Base-by-base conservation (phyloP, 176 grass and related monocot genomes). In the Poa pratensis region DNA sequence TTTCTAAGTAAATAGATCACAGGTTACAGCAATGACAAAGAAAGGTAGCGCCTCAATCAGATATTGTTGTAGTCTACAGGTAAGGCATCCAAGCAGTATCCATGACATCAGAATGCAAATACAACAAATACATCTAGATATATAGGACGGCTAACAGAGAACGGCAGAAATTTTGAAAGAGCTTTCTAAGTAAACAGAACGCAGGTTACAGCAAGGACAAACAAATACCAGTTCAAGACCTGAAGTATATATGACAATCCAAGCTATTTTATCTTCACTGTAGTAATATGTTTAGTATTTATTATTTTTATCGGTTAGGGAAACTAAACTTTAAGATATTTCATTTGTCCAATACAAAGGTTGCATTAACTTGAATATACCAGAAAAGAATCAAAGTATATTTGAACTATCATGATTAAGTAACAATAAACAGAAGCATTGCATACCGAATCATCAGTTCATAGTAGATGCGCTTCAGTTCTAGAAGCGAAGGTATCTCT, bases 391-490 rank as follows among this genome's bases (percentile, higher is more conserved):
- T 37, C 35, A 37, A 37, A 37, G 6, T 4, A 37, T 37, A 37
- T 42, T 23, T 6, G 0, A 77, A 77, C 2, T 20, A 68, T 55
- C 60, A 67, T 60, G 15, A 46, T 67, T 40, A n/a, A 22, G 55
- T 75, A 9, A 74, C 69, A 83, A 39, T 50, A 40, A 59, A 67
- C 12, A 86, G 26, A 79, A 76, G 61, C 8, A 75, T 24, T 9
- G 50, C 85, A 80, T 94, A 96, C 96, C 86, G 81, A 87, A 96
- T 98, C 96, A 98, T 96, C 15, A 87, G 82, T 84, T 96, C 89
- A 83, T 96, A 98, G 69, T 92, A 98, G 68, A 98, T 92, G 68
- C 91, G 91, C 82, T 98, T 98, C 77, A 98, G 74, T 86, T 98
- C 96, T 22, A 91, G 59, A 20, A 98, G 88, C 37, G 93, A 92